A percentile compares a stretch with the other conserved stretches of the same genome.
These are phyloP conservation scores for Limtongia smithiae DNA, from an alignment of 805 yeast genomes.

Conservation along the genomic window DNA sequence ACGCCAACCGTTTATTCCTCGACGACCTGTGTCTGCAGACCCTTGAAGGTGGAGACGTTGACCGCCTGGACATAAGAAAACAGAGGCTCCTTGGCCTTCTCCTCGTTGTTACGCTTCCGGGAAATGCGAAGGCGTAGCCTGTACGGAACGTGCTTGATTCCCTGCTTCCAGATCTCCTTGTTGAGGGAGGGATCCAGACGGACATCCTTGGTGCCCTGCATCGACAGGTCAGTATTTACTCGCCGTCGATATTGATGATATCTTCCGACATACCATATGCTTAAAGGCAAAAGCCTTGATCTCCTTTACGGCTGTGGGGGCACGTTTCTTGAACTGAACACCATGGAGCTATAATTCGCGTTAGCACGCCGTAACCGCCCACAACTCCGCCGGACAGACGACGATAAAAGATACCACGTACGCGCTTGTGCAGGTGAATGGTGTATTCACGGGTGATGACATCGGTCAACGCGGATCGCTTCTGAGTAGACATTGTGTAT, in stretches of 20 bases:
- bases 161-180: slow-evolving; percentile 99
- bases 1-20: slow-evolving; percentile 46
- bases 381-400: background rate
- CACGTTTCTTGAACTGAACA: slow-evolving; percentile 98
- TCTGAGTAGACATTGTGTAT: slow-evolving; percentile 38
- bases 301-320: slow-evolving; percentile 99
- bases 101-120: slow-evolving; percentile 99
- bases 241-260: background rate
- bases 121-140: slow-evolving; percentile 98
- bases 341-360: slow-evolving; percentile 72
- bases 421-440: slow-evolving; percentile 99
- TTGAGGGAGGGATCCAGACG: slow-evolving; percentile 98
- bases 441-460: slow-evolving; percentile 99
- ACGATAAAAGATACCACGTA: slow-evolving; percentile 46
- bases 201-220: slow-evolving; percentile 87
- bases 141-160: slow-evolving; percentile 98
- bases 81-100: slow-evolving; percentile 96
- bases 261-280: slow-evolving; percentile 63
- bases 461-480: slow-evolving; percentile 86
- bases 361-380: background rate
- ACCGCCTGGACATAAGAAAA: slow-evolving; percentile 98
- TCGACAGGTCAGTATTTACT: background rate
- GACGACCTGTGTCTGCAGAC: slow-evolving; percentile 96
- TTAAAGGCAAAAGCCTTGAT: slow-evolving; percentile 96
- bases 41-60: slow-evolving; percentile 90